Evolutionary conservation across 345 rosid species (phyloP).

Genomic region (Eucalyptus brandiana): DNA sequence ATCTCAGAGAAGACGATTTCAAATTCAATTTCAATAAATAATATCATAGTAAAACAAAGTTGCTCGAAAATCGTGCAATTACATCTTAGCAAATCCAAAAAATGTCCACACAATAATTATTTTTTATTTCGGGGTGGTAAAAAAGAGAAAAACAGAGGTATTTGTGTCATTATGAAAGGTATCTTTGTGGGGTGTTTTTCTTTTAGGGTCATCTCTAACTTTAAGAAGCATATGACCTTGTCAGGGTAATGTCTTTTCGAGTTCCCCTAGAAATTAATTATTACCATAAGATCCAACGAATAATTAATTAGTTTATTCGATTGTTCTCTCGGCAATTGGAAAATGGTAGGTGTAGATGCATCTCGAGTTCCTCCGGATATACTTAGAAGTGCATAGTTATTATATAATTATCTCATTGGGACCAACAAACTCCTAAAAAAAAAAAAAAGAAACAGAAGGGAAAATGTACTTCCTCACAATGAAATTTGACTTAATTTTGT

Average conservation of each 20-base stretch:
- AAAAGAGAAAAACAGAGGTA: background rate
- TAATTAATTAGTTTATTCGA: background rate
- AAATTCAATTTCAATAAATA: background rate
- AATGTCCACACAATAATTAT: background rate
- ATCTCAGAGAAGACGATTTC: background rate
- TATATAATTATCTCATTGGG: background rate
- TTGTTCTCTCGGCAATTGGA: background rate
- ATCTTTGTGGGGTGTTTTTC: background rate
- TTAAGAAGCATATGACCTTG: constrained; percentile 5
- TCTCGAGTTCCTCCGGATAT: background rate
- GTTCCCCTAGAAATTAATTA: background rate
- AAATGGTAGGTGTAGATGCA: background rate
- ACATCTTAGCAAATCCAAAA: background rate
- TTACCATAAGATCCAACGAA: background rate
- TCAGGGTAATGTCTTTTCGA: background rate
- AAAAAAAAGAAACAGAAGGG: fast-evolving
- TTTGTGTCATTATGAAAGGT: background rate
- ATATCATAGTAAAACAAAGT: background rate
- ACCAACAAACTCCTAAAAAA: background rate
- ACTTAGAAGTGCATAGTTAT: background rate
- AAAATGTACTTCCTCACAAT: background rate
- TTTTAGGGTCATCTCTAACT: background rate
- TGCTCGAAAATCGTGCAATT: background rate
- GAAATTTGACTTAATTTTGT: background rate
- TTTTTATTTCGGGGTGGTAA: background rate